phyloP scores from a whole-genome alignment of 352 stramenopile species.

The Globisporangium canariense region DNA sequence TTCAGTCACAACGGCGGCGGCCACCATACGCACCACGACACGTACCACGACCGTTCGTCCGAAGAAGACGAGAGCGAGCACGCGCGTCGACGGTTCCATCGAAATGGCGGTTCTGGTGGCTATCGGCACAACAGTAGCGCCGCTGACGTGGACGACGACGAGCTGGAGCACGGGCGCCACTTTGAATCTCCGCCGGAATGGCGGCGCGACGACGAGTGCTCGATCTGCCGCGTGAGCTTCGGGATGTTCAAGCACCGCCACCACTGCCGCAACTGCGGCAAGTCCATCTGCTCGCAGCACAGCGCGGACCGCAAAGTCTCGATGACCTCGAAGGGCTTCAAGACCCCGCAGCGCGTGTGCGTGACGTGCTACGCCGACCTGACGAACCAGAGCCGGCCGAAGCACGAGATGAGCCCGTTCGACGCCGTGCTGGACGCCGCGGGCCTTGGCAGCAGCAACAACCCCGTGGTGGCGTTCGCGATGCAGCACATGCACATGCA shows the following conservation, averaged over 20 bases:
- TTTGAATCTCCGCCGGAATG: constrained; percentile 67
- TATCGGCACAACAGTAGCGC: constrained; percentile 9
- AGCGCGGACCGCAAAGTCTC: constrained; percentile 78
- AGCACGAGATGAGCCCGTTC: constrained; percentile 25
- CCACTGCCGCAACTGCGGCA: constrained; percentile 82
- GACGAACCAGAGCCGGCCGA: constrained; percentile 32
- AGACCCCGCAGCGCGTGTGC: constrained; percentile 73
- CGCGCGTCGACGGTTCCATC: constrained; percentile 19
- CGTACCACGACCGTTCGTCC: constrained; percentile 19
- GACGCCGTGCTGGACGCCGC: constrained; percentile 28
- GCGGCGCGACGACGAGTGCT: constrained; percentile 76
- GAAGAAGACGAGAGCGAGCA: constrained; percentile 26
- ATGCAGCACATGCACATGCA: constrained; percentile 25
- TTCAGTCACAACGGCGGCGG: constrained; percentile 23
- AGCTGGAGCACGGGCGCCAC: neutral
- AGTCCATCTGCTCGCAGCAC: constrained; percentile 81
- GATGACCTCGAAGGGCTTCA: constrained; percentile 70
- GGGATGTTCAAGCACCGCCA: constrained; percentile 85
- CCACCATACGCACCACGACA: constrained; percentile 1
- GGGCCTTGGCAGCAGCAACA: constrained; percentile 20
- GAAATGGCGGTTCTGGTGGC: neutral
- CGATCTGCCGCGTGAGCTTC: constrained; percentile 70
- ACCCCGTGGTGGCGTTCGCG: constrained; percentile 27
- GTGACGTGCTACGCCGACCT: constrained; percentile 75
- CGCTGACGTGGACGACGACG: constrained; percentile 12